A percentile compares a stretch with the other conserved stretches of the same genome.
Evolutionary conservation across 352 stramenopile genomes (phyloP).

Genomic region (Phytophthora fragariaefolia): DNA sequence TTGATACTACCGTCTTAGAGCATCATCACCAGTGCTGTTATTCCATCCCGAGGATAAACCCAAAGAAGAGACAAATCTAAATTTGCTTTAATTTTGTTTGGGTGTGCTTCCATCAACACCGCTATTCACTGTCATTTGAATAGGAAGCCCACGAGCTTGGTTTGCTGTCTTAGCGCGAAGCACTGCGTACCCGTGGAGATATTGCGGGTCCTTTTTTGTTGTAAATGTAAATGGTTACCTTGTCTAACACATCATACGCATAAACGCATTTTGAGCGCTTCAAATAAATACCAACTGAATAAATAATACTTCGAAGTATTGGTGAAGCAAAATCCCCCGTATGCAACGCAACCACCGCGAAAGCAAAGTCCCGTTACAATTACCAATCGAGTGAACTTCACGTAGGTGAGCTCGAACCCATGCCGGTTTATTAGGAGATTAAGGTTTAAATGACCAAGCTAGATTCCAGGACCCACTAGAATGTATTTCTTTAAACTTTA

Average conservation of each 20-base stretch:
- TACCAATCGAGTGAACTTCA: neutral
- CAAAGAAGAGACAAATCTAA: no score
- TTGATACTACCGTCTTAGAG: no score
- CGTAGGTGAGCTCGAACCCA: neutral
- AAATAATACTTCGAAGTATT: conserved; percentile 2
- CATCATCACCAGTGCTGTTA: no score
- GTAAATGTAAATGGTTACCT: conserved; percentile 19
- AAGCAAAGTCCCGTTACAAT: neutral
- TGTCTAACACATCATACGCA: conserved; percentile 9
- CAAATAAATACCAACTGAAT: no score
- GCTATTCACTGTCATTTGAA: no score
- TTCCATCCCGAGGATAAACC: no score
- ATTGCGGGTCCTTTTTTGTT: conserved; percentile 8
- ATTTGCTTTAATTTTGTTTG: no score
- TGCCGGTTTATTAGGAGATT: neutral
- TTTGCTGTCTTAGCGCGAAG: no score
- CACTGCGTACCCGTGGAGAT: no score
- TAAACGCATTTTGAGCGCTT: no score
- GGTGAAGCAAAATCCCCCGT: conserved; percentile 11
- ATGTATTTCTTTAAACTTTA: neutral
- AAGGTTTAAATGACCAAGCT: neutral
- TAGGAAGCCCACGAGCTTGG: no score
- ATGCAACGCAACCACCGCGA: conserved; percentile 12
- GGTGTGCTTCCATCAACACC: no score
- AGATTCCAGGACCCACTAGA: neutral